A percentile compares a stretch with the other conserved stretches of the same genome.
Conservation (phyloP, 2,329 filamentous ascomycete genomes). For the Pseudogymnoascus pannorum region DNA sequence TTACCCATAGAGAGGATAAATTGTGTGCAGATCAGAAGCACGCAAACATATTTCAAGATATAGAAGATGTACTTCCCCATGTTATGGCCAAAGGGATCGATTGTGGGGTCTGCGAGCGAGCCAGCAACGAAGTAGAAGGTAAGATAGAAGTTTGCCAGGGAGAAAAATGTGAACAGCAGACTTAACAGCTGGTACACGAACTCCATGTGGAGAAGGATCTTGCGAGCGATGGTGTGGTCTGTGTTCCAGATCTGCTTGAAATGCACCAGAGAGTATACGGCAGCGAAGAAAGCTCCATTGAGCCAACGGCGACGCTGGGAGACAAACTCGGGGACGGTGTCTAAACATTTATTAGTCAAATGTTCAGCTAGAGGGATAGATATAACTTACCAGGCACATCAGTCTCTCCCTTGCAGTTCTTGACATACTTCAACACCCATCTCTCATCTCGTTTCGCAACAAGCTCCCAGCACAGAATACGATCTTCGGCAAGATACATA, state of each 20-base stretch:
- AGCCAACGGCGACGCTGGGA: conserved; percentile 95
- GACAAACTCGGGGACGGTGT: conserved; percentile 91
- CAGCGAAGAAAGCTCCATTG: conserved; percentile 97
- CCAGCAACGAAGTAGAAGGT: conserved; percentile 98
- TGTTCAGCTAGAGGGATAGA: neutral
- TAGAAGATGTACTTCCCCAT: conserved; percentile 81
- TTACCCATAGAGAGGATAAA: conserved; percentile 97
- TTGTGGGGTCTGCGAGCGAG: conserved; percentile 66
- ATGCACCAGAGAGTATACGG: conserved; percentile 93
- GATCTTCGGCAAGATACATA: conserved; percentile 87
- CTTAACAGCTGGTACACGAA: conserved; percentile 93
- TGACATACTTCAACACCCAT: conserved; percentile 98
- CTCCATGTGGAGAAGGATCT: conserved; percentile 87
- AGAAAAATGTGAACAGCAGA: conserved; percentile 94
- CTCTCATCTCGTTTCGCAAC: conserved; percentile 90
- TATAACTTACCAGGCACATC: conserved; percentile 78
- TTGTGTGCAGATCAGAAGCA: conserved; percentile 85
- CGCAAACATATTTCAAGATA: conserved; percentile 74
- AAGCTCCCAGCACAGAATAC: conserved; percentile 88
- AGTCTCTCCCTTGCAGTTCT: conserved; percentile 91
- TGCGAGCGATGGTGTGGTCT: conserved; percentile 82
- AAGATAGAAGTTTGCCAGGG: conserved; percentile 96
- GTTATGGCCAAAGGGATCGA: conserved; percentile 88
- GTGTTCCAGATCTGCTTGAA: conserved; percentile 89
- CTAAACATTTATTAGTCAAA: conserved; percentile 36